These are phyloP conservation scores for Castanea crenata DNA, from an alignment of 306 rosid species.

Conservation along the genomic window DNA sequence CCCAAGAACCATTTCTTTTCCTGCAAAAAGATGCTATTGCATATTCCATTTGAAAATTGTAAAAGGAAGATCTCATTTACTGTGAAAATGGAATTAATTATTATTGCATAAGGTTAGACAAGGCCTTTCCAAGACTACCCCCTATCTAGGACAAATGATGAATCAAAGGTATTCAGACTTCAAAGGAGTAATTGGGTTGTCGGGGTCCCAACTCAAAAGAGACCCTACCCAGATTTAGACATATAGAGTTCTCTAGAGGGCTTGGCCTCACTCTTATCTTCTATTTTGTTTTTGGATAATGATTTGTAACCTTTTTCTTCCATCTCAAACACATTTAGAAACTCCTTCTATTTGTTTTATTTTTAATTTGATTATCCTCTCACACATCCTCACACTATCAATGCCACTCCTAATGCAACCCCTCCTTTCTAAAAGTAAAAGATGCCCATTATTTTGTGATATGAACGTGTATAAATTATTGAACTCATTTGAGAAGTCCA, in stretches of 20 bases:
- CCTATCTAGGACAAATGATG: background rate
- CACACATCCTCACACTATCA: no score
- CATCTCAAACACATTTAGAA: background rate
- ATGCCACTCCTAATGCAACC: background rate
- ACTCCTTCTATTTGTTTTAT: background rate
- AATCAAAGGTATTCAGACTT: background rate
- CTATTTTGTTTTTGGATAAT: background rate
- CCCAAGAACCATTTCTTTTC: background rate
- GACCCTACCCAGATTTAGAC: slow-evolving; percentile 3
- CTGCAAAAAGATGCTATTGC: background rate
- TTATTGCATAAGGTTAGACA: background rate
- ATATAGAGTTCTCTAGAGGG: background rate
- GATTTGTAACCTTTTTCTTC: background rate
- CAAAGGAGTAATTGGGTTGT: slow-evolving; percentile 4
- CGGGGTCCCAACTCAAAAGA: background rate
- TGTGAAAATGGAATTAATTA: background rate
- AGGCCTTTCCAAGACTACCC: background rate
- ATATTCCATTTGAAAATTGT: background rate
- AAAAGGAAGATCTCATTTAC: background rate
- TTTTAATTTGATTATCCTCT: background rate
- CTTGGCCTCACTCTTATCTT: background rate
- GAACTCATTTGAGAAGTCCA: background rate
- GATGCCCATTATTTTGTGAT: background rate
- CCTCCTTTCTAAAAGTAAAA: background rate
- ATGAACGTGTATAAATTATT: background rate